Evolutionary conservation across 106 monocot genomes (phyloP), one percentile per base, ranked within the genome.

Genomic region (Dendrobium catenatum): DNA sequence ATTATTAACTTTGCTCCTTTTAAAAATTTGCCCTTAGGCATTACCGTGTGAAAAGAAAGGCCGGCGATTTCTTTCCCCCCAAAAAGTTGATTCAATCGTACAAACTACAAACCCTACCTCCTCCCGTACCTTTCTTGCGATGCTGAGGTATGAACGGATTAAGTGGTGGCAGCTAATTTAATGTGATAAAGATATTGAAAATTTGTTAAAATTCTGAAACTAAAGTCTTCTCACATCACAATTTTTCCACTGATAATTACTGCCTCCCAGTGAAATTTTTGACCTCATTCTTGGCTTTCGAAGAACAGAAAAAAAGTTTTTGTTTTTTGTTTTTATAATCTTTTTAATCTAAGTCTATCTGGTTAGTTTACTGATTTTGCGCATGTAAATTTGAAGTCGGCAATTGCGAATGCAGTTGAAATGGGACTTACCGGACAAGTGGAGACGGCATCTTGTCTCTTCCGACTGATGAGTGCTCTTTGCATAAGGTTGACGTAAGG

Each of bases 341-440:
- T 61, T 61, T 5, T n/a, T 4, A n/a, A 61, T 3, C 22, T 61
- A 61, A n/a, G 22, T 27, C 33, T 37, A 20, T 70, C 31, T 33
- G 70, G 10, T n/a, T 70, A 33, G 33, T 31, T 31, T 70, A 0
- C 74, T 43, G n/a, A 15, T 27, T 76, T 49, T n/a, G 9, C 6
- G 49, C 46, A 19, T 48, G 40, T 22, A 48, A 76, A 76, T 11
- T 76, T 76, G n/a, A 48, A 7, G 76, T 48, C 76, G 74, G 44
- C 74, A 20, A 44, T 29, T 29, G 29, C 29, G 29, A 29, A 29
- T n/a, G 74, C 74, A 37, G 26, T 43, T 44, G 19, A 20, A 5
- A 44, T 44, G 16, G 6, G 20, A 7, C 42, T 6, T 43, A 19
- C 20, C 13, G 7, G 4, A 9, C 18, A 3, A 31, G 43, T 42